These are phyloP conservation scores for Rubia peregrina DNA, from an alignment of 305 asterid species.

Conservation along the genomic window DNA sequence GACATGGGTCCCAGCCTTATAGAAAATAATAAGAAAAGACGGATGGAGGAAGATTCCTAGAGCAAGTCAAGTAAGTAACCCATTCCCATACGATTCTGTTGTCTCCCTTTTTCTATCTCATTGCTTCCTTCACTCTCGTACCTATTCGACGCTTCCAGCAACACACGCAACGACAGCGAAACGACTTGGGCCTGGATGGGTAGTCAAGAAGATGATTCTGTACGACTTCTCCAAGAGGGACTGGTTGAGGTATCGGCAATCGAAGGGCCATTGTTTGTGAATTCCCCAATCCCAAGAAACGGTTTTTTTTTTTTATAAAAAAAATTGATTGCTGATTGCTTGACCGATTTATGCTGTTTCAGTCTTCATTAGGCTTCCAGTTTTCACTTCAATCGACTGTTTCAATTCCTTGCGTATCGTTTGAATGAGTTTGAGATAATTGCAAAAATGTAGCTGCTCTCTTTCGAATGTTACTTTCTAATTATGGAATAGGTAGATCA, in stretches of 20 bases:
- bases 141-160: background rate
- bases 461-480: background rate
- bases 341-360: background rate
- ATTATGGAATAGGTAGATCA: background rate
- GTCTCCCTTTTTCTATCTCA: background rate
- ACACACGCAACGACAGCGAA: background rate
- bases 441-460: background rate
- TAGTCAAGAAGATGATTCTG: conserved; percentile 22
- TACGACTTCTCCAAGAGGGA: conserved; percentile 26
- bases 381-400: background rate
- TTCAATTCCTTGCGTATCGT: background rate
- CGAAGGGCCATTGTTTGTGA: too few relatives aligned
- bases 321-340: background rate
- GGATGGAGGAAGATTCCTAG: background rate
- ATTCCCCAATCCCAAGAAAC: background rate
- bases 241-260: conserved; percentile 22
- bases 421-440: background rate
- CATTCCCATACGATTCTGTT: background rate
- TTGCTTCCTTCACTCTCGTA: background rate
- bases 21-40: too few relatives aligned
- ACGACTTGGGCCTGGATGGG: conserved; percentile 19
- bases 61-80: too few relatives aligned
- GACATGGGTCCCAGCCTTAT: too few relatives aligned
- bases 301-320: background rate
- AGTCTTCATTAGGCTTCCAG: background rate